Base-by-base conservation (phyloP, 257 asterid genomes). In the Solanum stenotomum region DNA sequence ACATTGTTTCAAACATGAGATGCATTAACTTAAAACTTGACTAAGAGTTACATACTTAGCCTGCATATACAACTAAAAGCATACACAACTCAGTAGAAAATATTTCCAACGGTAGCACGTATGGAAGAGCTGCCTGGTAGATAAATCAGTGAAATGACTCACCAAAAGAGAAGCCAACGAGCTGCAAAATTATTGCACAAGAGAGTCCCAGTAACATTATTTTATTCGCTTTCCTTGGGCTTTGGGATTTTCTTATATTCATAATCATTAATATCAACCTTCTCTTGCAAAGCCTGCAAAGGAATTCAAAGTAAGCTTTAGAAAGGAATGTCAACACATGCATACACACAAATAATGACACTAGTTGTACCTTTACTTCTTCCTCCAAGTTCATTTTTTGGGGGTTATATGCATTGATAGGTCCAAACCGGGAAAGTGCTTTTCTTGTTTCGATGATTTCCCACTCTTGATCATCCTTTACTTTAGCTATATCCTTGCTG, bases 401-500 rank as follows among this genome's bases (percentile, higher is more conserved):
- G 70, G 98, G 97, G 67, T 95, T 94, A 86, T 95, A 96, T 44
- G 98, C 95, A 85, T 89, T 90, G 49, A 94, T 90, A n/a, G 97
- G 99, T 82, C 98, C 98, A 18, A 95, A 92, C 90, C 96, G 92
- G 29, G 99, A 96, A 34, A 95, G 93, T 63, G 95, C 95, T 93
- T 95, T 93, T 88, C 91, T 92, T 49, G 98, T 86, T 94, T 95
- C 98, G 23, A 93, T 94, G 61, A 96, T 96, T 90, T 95, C 98
- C 98, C 99, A 96, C 88, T 95, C 98, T 83, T 91, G 94, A 79
- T 95, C 99, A 87, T 96, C 98, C 92, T 91, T 96, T 88, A 93
- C 95, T 89, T 95, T 96, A 77, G 98, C 96, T 46, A 96, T 92
- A 86, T 96, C 99, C 96, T 95, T 96, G 94, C 99, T 96, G 94